phyloP scores from a whole-genome alignment of 352 stramenopile genomes.

The Pythium phragmiticola region DNA sequence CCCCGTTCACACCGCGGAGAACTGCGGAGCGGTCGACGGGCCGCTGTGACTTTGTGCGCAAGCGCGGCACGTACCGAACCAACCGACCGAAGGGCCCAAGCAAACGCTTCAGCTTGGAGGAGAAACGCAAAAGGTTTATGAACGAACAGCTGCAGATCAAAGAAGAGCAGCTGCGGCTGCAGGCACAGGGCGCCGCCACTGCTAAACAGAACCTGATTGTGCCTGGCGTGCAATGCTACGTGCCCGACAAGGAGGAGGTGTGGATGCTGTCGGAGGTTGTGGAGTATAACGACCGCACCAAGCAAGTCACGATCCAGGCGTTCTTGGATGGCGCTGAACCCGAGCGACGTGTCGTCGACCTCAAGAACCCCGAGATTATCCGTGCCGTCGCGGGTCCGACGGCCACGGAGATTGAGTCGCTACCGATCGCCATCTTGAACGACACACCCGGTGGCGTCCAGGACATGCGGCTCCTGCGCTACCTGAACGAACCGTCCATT shows the following conservation, averaged over 20 bases:
- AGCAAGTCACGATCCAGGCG: constrained; percentile 77
- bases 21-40: constrained; percentile 63
- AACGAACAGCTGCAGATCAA: constrained; percentile 78
- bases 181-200: constrained; percentile 50
- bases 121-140: constrained; percentile 83
- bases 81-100: constrained; percentile 33
- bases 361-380: constrained; percentile 86
- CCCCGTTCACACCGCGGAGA: constrained; percentile 49
- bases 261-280: constrained; percentile 84
- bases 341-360: constrained; percentile 70
- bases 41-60: constrained; percentile 65
- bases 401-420: constrained; percentile 78
- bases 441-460: constrained; percentile 76
- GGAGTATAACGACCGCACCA: constrained; percentile 79
- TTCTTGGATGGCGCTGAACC: constrained; percentile 62
- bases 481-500: constrained; percentile 93
- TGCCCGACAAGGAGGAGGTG: constrained; percentile 85
- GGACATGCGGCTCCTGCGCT: constrained; percentile 85
- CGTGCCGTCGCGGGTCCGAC: constrained; percentile 70
- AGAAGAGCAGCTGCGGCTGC: constrained; percentile 68
- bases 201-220: constrained; percentile 87
- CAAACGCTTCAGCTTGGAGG: constrained; percentile 79
- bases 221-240: constrained; percentile 86
- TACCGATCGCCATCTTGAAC: constrained; percentile 81
- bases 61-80: constrained; percentile 74